Conservation (phyloP, 768 basidiomycete genomes). For the Phylloporus sp. region DNA sequence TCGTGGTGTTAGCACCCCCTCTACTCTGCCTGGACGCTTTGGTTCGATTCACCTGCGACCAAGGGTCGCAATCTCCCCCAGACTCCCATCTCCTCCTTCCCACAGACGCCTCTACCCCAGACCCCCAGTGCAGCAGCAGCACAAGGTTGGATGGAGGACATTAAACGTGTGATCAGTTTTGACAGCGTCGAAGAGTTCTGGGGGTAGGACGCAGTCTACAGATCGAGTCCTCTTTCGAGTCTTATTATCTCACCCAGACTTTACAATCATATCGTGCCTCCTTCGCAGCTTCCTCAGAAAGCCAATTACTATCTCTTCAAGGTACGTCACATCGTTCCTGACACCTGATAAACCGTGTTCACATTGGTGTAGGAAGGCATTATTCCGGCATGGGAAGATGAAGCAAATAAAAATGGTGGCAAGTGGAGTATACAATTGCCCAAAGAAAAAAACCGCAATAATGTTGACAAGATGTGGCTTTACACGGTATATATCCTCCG, state of each 20-base stretch:
- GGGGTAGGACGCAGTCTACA: conserved; percentile 60
- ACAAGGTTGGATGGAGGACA: conserved; percentile 98
- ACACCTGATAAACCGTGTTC: conserved; percentile 2
- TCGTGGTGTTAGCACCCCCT: conserved; percentile 70
- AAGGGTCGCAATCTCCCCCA: conserved; percentile 88
- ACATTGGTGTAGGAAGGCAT: conserved; percentile 69
- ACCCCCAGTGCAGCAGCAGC: conserved; percentile 73
- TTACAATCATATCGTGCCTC: conserved; percentile 97
- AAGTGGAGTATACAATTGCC: conserved; percentile 99
- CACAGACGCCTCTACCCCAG: conserved; percentile 67
- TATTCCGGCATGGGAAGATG: conserved; percentile 97
- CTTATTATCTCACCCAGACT: conserved; percentile 45
- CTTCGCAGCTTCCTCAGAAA: conserved; percentile 88
- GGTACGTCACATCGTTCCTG: conserved; percentile 39
- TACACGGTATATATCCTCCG: conserved; percentile 66
- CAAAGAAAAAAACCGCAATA: conserved; percentile 81
- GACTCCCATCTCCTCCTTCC: conserved; percentile 74
- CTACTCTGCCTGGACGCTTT: conserved; percentile 93
- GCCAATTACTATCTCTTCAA: conserved; percentile 99
- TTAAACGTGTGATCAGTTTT: conserved; percentile 93
- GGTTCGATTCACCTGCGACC: conserved; percentile 94
- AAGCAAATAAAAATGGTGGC: conserved; percentile 93
- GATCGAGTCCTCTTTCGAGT: background rate
- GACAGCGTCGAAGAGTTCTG: conserved; percentile 99
- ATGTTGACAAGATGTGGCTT: conserved; percentile 96